Percentiles rank a stretch among this genome's conserved stretches.
These are phyloP conservation scores for Mitragyna speciosa DNA, from an alignment of 257 asterid genomes.

Conservation along the genomic window DNA sequence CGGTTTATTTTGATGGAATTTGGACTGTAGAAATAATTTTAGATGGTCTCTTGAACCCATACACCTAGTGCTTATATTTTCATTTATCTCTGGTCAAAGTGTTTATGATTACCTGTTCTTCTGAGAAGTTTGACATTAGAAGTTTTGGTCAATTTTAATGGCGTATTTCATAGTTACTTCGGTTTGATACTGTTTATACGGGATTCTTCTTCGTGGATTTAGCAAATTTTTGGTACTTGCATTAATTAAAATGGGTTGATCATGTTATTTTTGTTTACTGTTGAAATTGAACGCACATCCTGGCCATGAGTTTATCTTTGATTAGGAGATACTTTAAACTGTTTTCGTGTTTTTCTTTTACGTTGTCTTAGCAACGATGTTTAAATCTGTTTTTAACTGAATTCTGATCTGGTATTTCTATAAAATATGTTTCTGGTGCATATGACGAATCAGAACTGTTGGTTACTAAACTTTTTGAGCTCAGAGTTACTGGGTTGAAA, in stretches of 20 bases:
- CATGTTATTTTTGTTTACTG: neutral
- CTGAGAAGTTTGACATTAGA: neutral
- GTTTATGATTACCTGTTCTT: slow-evolving; percentile 11
- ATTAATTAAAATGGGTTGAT: neutral
- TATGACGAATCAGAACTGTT: too few species aligned
- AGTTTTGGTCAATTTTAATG: neutral
- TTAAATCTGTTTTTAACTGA: too few species aligned
- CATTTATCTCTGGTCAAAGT: slow-evolving; percentile 12
- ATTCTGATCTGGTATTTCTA: too few species aligned
- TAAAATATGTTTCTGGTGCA: too few species aligned
- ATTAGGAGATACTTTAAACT: neutral
- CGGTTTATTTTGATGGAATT: slow-evolving; percentile 37
- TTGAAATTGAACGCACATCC: neutral
- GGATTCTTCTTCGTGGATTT: neutral
- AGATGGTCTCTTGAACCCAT: slow-evolving; percentile 29
- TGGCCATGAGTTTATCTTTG: neutral
- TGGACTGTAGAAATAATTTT: slow-evolving; percentile 36
- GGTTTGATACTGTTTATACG: neutral
- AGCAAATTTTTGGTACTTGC: neutral
- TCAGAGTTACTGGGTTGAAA: too few species aligned
- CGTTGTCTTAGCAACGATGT: too few species aligned
- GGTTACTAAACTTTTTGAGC: too few species aligned
- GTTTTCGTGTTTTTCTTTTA: too few species aligned
- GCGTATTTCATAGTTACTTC: neutral
- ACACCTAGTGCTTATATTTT: slow-evolving; percentile 6